Base-by-base conservation (phyloP, 108 stramenopile genomes). In the Cyclotella distinguenda region DNA sequence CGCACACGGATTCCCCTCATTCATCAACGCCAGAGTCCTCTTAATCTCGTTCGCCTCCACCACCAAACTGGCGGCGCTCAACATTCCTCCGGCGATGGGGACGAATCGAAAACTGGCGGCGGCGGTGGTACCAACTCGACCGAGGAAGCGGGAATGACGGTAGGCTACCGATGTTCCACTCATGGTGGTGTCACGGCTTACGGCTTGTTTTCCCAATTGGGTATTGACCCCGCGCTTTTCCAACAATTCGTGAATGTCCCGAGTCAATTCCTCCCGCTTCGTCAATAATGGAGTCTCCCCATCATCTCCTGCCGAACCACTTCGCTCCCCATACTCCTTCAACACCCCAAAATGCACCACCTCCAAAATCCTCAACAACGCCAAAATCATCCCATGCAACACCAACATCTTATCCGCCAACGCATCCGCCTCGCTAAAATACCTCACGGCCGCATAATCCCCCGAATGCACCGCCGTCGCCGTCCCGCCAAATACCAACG, bases 401-500 rank as follows among this genome's bases (percentile, higher is more conserved):
- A 85, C 77, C 19, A 89, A 60, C 56, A 89, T 84, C 15, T 78
- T 67, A 45, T 84, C 71, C 1, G 88, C 85, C 67, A 89, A 42
- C 36, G 69, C 63, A 56, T 86, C 78, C 19, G 88, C 85, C 60
- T 86, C 85, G 46, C 80, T 78, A 31, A 65, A 85, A 56, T 84
- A 86, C 56, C 75, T 80, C 13, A 76, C 59, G 2, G 66, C 78
- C n/a, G 83, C 82, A 46, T 68, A 77, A 60, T 70, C 63, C 22
- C 83, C 83, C 13, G 85, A 83, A 40, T 74, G 70, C 8, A 63
- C 85, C 10, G 82, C 82, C 1, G 83, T 81, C 1, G 88, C 83
- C n/a, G 70, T 70, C 13, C 83, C 81, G 4, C 88, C 84, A 68
- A 89, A 84, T n/a, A 89, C 50, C 13, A 89, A 45, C 6, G 83